These are phyloP conservation scores for Scedosporium aurantiacum DNA, from an alignment of 2,329 filamentous ascomycete genomes.

Conservation along the genomic window DNA sequence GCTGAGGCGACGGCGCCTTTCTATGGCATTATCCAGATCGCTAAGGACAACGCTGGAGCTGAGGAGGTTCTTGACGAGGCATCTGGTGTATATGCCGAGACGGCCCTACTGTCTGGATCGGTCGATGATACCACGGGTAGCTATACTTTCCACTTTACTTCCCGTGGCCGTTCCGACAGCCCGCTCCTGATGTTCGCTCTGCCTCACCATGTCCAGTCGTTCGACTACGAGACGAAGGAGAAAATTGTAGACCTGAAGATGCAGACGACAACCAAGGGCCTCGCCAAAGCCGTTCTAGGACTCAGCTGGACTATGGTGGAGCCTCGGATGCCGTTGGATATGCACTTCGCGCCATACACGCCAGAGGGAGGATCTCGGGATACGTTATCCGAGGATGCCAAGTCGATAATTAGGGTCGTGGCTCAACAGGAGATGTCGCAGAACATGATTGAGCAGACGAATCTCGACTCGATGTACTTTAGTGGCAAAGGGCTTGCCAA, in stretches of 20 bases:
- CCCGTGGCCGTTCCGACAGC: conserved; percentile 48
- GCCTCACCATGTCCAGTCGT: conserved; percentile 73
- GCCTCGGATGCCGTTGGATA: conserved; percentile 54
- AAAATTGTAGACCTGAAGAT: conserved; percentile 47
- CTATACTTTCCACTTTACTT: conserved; percentile 67
- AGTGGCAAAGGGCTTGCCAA: conserved; percentile 77
- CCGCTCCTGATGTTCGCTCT: conserved; percentile 75
- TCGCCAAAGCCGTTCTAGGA: conserved; percentile 59
- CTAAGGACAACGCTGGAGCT: conserved; percentile 55
- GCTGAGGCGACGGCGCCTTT: conserved; percentile 58
- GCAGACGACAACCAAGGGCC: conserved; percentile 76
- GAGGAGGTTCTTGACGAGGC: conserved; percentile 65
- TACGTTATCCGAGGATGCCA: conserved; percentile 39
- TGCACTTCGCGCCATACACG: conserved; percentile 73
- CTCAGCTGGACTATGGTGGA: conserved; percentile 73
- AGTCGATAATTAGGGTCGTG: conserved; percentile 46
- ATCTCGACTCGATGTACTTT: conserved; percentile 84
- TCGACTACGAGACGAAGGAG: conserved; percentile 46
- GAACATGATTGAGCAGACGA: conserved; percentile 60
- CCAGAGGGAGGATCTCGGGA: conserved; percentile 36
- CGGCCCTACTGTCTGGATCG: conserved; percentile 53
- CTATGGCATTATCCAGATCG: conserved; percentile 69
- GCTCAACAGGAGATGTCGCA: conserved; percentile 66
- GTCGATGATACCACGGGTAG: conserved; percentile 48
- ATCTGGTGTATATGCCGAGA: conserved; percentile 62